A percentile compares a stretch with the other conserved stretches of the same genome.
Evolutionary conservation across 108 stramenopile species (phyloP).

Genomic region (Pseudonitzschia pungens): DNA sequence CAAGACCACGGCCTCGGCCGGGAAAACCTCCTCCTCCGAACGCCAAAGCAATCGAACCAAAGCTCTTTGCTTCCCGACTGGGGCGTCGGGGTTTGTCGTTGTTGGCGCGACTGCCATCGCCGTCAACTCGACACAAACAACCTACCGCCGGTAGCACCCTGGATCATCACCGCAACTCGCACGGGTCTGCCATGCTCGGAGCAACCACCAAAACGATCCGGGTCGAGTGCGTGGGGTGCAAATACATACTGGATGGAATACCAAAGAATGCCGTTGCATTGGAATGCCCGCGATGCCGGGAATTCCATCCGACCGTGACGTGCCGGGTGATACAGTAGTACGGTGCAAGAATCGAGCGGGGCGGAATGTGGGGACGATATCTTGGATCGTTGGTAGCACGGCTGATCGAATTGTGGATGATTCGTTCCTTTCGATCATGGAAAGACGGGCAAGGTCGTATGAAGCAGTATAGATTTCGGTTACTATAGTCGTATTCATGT

Average conservation of each 20-base stretch:
- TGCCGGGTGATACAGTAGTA: background rate
- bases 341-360: background rate
- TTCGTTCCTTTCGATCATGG: no score
- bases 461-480: no score
- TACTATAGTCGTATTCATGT: no score
- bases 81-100: background rate
- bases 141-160: no score
- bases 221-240: slow-evolving; percentile 1
- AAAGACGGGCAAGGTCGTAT: no score
- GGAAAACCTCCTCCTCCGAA: background rate
- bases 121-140: background rate
- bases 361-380: background rate
- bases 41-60: background rate
- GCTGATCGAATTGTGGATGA: no score
- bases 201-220: background rate
- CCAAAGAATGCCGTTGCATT: background rate
- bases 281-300: background rate
- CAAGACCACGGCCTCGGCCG: background rate
- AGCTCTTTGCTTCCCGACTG: background rate
- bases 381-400: no score
- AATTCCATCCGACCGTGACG: background rate
- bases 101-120: background rate
- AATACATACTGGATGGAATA: background rate
- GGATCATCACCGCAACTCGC: background rate
- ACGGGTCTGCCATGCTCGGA: background rate